phyloP scores from a whole-genome alignment of 495 filamentous ascomycete genomes.

The Neurospora sp. region DNA sequence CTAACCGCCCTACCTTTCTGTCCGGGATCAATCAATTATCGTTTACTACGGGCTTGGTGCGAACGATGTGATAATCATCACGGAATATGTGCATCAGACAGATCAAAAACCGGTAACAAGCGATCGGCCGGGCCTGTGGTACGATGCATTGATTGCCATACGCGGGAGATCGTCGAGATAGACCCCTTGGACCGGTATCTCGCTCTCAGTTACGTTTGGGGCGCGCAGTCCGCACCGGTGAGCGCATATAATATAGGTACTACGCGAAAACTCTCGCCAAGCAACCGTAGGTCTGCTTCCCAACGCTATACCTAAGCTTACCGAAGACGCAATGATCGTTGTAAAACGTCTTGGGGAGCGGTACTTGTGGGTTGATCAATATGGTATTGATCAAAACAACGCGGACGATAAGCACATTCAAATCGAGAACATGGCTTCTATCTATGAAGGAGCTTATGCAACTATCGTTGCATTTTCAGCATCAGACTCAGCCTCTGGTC shows the following conservation, averaged over 20 bases:
- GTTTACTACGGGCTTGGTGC: not conserved
- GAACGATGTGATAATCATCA: not conserved
- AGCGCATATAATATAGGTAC: not conserved
- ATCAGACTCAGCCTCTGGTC: not conserved
- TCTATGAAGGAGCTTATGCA: not conserved
- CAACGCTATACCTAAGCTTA: not conserved
- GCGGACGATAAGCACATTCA: not conserved
- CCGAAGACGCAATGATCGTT: constrained; percentile 1
- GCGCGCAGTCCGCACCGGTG: not conserved
- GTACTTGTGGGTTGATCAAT: constrained; percentile 7
- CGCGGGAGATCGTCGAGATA: not conserved
- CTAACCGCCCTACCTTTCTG: not conserved
- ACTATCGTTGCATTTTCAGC: not conserved
- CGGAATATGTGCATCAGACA: not conserved
- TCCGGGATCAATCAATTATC: not conserved
- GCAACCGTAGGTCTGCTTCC: not conserved
- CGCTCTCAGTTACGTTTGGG: not conserved
- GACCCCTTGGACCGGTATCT: accelerated
- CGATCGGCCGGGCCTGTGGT: not conserved
- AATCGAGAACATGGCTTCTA: not conserved
- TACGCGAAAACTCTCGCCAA: accelerated
- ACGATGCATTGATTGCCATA: not conserved
- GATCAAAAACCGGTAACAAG: not conserved
- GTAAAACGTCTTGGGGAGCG: not conserved
- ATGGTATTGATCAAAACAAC: constrained; percentile 6